Evolutionary conservation across 2,329 filamentous ascomycete genomes (phyloP).

Genomic region (Penicillium sp.): DNA sequence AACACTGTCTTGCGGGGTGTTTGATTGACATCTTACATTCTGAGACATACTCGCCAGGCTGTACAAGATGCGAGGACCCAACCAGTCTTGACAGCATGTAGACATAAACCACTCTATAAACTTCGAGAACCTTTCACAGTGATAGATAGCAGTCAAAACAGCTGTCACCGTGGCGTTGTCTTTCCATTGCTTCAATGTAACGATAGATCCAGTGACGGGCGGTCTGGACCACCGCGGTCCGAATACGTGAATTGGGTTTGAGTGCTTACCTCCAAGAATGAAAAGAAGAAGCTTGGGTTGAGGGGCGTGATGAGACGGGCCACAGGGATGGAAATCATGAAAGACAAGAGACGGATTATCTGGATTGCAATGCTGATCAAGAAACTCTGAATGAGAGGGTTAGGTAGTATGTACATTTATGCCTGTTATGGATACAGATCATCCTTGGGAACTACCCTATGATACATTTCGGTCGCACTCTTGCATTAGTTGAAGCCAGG

Average conservation of each 20-base stretch:
- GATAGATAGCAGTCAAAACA: neutral
- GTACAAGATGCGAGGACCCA: neutral
- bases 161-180: neutral
- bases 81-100: constrained; percentile 5
- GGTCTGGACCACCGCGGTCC: neutral
- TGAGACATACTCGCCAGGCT: neutral
- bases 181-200: constrained; percentile 14
- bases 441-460: neutral
- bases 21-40: neutral
- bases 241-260: constrained; percentile 18
- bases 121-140: neutral
- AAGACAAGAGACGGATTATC: neutral
- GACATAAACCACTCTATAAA: neutral
- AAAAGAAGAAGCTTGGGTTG: constrained; percentile 10
- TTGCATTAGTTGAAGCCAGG: constrained; percentile 16
- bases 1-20: constrained; percentile 7
- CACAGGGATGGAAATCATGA: neutral
- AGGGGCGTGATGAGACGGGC: neutral
- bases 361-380: neutral
- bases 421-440: neutral
- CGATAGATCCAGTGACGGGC: constrained; percentile 4
- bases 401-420: constrained; percentile 1
- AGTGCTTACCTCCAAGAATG: constrained; percentile 18
- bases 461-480: constrained; percentile 6
- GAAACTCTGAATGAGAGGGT: neutral